phyloP scores from a whole-genome alignment of 441 rosid genomes.

The Gossypium trilobum region DNA sequence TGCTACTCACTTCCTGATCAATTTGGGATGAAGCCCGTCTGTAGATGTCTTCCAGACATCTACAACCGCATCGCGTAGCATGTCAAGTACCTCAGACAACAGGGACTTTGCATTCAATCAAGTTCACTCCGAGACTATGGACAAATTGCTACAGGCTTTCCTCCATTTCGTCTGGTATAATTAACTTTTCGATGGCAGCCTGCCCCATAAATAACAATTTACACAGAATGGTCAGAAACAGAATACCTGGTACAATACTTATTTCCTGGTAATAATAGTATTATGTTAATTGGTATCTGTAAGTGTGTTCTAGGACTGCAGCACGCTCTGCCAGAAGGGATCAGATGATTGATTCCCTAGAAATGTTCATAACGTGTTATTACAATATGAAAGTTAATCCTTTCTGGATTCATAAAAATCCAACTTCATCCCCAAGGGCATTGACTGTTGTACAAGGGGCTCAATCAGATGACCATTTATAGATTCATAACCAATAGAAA shows the following conservation, averaged over 20 bases:
- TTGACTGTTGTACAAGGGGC: not conserved
- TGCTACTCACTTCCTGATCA: not conserved
- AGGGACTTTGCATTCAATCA: not conserved
- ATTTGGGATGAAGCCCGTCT: not conserved
- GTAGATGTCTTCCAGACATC: not conserved
- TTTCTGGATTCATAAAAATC: not conserved
- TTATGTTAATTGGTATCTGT: not conserved
- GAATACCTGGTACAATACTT: not conserved
- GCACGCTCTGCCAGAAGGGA: not conserved
- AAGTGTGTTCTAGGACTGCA: not conserved
- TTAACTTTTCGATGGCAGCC: conserved; percentile 48
- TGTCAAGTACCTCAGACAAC: not conserved
- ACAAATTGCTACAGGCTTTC: conserved; percentile 26
- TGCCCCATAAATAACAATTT: conserved; percentile 18
- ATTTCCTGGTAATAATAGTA: not conserved
- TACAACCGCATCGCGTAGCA: not conserved
- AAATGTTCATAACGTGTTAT: not conserved
- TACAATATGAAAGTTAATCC: not conserved
- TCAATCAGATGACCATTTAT: not conserved
- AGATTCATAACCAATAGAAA: not conserved
- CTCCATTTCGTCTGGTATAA: conserved; percentile 38
- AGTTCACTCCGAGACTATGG: not conserved
- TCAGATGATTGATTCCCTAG: not conserved
- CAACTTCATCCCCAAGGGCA: not conserved
- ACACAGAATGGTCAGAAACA: not conserved